Percentiles rank a stretch among this genome's conserved stretches.
Evolutionary conservation across 2,329 filamentous ascomycete species (phyloP).

Genomic region (Cryphonectria carpinicola): DNA sequence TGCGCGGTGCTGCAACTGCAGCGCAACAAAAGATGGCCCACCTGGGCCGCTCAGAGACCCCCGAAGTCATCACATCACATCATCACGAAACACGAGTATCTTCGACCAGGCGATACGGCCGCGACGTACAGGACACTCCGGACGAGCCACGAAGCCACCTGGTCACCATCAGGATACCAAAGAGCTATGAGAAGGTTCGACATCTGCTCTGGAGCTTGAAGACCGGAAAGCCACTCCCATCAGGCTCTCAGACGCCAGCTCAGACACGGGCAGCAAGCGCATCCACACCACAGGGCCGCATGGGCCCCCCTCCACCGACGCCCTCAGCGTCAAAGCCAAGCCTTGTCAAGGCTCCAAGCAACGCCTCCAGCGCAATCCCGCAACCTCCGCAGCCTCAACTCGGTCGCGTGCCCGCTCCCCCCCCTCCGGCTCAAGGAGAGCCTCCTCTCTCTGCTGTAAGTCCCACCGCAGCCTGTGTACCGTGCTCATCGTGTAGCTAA

Average conservation of each 20-base stretch:
- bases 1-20: conserved; percentile 84
- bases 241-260: conserved; percentile 49
- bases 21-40: conserved; percentile 88
- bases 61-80: conserved; percentile 69
- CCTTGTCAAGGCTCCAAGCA: conserved; percentile 22
- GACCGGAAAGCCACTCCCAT: conserved; percentile 45
- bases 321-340: conserved; percentile 38
- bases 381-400: conserved; percentile 52
- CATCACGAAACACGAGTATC: conserved; percentile 71
- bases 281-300: conserved; percentile 48
- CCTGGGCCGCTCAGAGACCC: conserved; percentile 83
- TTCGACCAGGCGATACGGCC: conserved; percentile 60
- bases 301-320: conserved; percentile 55
- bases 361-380: conserved; percentile 34
- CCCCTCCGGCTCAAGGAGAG: conserved; percentile 62
- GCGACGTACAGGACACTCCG: conserved; percentile 78
- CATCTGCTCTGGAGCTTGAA: conserved; percentile 58
- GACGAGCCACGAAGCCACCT: conserved; percentile 72
- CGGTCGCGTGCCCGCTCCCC: conserved; percentile 71
- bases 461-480: conserved; percentile 32
- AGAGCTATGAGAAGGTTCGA: conserved; percentile 64
- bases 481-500: conserved; percentile 34
- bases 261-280: conserved; percentile 40
- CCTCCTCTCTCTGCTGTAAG: conserved; percentile 65
- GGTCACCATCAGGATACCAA: conserved; percentile 75